Evolutionary conservation across 805 yeast species (phyloP).

Genomic region (Yarrowia sp.): DNA sequence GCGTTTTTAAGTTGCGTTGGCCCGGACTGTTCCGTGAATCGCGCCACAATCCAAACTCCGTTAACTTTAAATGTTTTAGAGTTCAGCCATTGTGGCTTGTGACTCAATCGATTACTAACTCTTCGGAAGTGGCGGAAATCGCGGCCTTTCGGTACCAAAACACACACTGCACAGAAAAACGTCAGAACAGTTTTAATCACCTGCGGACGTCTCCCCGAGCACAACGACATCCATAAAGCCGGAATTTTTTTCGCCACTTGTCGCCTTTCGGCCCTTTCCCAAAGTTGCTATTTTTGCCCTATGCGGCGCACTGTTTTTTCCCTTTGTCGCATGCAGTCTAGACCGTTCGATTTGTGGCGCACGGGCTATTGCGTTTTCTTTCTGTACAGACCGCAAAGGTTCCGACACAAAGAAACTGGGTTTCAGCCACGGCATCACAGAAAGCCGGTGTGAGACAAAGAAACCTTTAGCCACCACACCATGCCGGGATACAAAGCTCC

Average conservation of each 20-base stretch:
- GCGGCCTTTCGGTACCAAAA: background rate
- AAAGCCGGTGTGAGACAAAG: background rate
- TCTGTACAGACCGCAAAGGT: background rate
- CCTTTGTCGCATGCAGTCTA: constrained; percentile 1
- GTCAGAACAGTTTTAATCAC: background rate
- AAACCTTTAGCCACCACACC: constrained; percentile 9
- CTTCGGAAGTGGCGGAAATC: constrained; percentile 20
- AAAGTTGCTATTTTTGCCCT: background rate
- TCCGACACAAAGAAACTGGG: background rate
- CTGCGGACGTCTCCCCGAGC: background rate
- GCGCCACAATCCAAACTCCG: constrained; percentile 8
- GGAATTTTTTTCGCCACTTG: background rate
- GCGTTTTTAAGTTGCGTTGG: constrained; percentile 5
- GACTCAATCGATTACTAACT: background rate
- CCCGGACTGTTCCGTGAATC: constrained; percentile 24
- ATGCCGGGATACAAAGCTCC: background rate
- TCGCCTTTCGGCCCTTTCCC: background rate
- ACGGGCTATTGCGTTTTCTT: background rate
- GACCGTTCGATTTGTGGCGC: constrained; percentile 24
- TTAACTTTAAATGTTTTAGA: background rate
- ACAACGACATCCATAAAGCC: background rate
- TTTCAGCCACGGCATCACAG: constrained; percentile 20
- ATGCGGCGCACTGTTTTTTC: constrained; percentile 1
- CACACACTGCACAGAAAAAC: background rate
- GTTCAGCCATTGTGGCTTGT: constrained; percentile 10